Evolutionary conservation across 2,329 filamentous ascomycete genomes (phyloP).

Genomic region (Venturia effusa): DNA sequence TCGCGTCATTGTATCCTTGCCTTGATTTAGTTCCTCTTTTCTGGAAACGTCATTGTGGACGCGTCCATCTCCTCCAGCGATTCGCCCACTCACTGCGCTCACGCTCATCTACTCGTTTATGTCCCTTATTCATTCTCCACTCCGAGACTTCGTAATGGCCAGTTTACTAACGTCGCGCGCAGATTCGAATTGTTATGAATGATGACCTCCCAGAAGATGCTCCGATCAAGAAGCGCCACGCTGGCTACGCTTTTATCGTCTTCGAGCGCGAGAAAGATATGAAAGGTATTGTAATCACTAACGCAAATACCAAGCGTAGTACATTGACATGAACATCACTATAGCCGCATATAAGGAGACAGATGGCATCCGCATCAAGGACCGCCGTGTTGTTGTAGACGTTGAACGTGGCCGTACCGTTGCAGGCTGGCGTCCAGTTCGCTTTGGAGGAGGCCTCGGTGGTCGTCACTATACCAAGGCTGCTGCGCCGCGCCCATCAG

Average conservation of each 20-base stretch:
- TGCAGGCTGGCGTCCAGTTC: conserved; percentile 82
- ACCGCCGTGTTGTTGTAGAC: conserved; percentile 84
- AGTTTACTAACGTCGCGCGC: not conserved
- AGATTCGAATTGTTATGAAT: conserved; percentile 84
- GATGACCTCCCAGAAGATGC: conserved; percentile 58
- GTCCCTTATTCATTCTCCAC: not conserved
- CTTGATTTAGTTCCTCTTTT: not conserved
- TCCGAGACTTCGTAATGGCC: not conserved
- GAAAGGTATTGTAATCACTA: conserved; percentile 63
- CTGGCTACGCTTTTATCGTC: conserved; percentile 92
- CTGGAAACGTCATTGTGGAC: not conserved
- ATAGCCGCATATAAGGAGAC: conserved; percentile 82
- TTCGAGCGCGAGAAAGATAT: conserved; percentile 97
- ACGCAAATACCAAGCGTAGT: conserved; percentile 13
- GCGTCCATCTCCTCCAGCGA: not conserved
- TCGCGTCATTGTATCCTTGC: not conserved
- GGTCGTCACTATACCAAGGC: conserved; percentile 88
- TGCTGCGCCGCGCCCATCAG: conserved; percentile 58
- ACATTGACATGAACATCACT: conserved; percentile 25
- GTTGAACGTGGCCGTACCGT: conserved; percentile 94
- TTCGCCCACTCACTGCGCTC: not conserved
- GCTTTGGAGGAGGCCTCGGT: conserved; percentile 84
- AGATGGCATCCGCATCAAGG: conserved; percentile 87
- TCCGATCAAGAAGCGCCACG: conserved; percentile 50
- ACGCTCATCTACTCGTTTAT: not conserved